A percentile compares a stretch with the other conserved stretches of the same genome.
Conservation (phyloP, 805 yeast species). For the Saturnispora kantuleensis region DNA sequence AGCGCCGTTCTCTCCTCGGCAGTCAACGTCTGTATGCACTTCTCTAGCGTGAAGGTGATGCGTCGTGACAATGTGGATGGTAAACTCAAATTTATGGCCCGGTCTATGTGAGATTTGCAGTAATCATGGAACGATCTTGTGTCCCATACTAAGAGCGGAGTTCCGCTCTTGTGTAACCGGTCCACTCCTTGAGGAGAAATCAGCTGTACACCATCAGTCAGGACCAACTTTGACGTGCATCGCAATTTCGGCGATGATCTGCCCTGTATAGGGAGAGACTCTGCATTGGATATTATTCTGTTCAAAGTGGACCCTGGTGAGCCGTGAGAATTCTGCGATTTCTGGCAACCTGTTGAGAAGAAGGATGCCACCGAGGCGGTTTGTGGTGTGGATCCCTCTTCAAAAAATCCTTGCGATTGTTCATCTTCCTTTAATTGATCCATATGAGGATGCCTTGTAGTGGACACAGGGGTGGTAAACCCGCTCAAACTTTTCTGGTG, state of each 20-base stretch:
- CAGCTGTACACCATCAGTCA: neutral
- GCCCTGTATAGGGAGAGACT: neutral
- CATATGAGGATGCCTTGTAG: neutral
- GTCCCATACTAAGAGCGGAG: constrained; percentile 48
- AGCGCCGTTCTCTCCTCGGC: constrained; percentile 38
- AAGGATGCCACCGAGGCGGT: neutral
- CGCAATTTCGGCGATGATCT: neutral
- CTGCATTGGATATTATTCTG: neutral
- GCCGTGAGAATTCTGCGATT: too few species aligned
- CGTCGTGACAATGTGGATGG: constrained; percentile 86
- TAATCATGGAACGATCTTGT: constrained; percentile 74
- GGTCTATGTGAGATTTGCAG: constrained; percentile 43
- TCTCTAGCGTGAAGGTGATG: constrained; percentile 53
- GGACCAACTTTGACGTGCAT: neutral
- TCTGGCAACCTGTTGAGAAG: too few species aligned
- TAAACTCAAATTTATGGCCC: constrained; percentile 67
- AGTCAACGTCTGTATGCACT: constrained; percentile 55
- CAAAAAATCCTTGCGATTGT: neutral
- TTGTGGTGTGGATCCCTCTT: neutral
- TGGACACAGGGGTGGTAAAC: neutral
- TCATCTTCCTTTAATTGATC: constrained; percentile 5
- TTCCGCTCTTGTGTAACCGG: constrained; percentile 9
- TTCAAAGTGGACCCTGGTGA: neutral
- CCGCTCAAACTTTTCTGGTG: too few species aligned
- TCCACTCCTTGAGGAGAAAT: constrained; percentile 11